A percentile compares a stretch with the other conserved stretches of the same genome.
Conservation (phyloP, 768 basidiomycete genomes). For the Fomitopsis serialis region DNA sequence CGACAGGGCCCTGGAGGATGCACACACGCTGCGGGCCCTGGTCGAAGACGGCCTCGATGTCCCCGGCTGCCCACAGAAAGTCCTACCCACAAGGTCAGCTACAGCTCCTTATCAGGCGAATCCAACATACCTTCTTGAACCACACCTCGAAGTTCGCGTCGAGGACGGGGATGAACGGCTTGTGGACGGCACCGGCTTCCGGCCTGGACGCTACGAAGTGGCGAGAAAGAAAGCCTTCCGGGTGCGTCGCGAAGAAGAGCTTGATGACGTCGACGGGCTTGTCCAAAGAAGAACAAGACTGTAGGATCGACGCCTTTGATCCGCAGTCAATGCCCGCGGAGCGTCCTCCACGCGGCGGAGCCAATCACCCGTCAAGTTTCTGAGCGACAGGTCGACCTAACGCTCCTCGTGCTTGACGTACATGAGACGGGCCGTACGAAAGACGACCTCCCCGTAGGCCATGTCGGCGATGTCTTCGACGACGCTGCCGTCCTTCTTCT, state of each 20-base stretch:
- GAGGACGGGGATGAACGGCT: constrained; percentile 94
- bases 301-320: constrained; percentile 76
- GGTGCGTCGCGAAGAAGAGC: constrained; percentile 81
- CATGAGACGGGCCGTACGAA: constrained; percentile 92
- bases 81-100: constrained; percentile 46
- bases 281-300: constrained; percentile 80
- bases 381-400: constrained; percentile 89
- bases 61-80: constrained; percentile 96
- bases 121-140: constrained; percentile 89
- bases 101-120: neutral
- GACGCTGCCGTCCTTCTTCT: constrained; percentile 86
- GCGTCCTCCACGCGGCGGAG: constrained; percentile 91
- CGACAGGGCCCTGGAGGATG: constrained; percentile 95
- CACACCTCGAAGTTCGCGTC: constrained; percentile 94
- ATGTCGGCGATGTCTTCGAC: constrained; percentile 89
- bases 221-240: constrained; percentile 91
- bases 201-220: constrained; percentile 91
- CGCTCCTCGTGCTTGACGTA: constrained; percentile 87
- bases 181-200: constrained; percentile 99
- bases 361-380: constrained; percentile 97
- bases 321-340: constrained; percentile 85
- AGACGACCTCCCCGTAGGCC: constrained; percentile 96
- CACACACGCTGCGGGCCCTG: constrained; percentile 98
- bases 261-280: constrained; percentile 74
- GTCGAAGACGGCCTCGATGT: constrained; percentile 98